phyloP scores from a whole-genome alignment of 805 yeast species.

The Candida glaebosa region DNA sequence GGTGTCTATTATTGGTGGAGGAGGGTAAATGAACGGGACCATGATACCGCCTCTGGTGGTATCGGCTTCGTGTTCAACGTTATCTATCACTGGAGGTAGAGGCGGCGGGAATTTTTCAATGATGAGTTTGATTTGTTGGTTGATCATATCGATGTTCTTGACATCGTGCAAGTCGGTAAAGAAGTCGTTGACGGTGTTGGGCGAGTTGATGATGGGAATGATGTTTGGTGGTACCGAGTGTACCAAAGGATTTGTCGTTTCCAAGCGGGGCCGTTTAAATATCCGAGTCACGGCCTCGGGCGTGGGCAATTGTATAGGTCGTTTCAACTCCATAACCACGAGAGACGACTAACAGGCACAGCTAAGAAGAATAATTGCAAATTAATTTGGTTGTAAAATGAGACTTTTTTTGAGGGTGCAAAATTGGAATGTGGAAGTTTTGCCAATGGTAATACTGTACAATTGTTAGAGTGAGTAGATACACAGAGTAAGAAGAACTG shows the following conservation, averaged over 20 bases:
- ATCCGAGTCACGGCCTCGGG: slow-evolving; percentile 13
- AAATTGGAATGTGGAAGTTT: not conserved
- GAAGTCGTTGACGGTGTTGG: slow-evolving; percentile 29
- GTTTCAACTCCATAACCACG: slow-evolving; percentile 5
- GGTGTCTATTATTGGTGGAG: slow-evolving; percentile 31
- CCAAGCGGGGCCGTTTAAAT: slow-evolving; percentile 6
- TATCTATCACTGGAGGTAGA: slow-evolving; percentile 26
- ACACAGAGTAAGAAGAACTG: too few species aligned
- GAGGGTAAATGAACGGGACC: slow-evolving; percentile 44
- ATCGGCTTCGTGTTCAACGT: not conserved
- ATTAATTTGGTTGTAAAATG: not conserved
- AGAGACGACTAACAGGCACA: not conserved
- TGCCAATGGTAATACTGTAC: not conserved
- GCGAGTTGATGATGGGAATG: slow-evolving; percentile 33
- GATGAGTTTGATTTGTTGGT: slow-evolving; percentile 21
- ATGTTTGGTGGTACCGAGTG: slow-evolving; percentile 37
- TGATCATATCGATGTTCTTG: slow-evolving; percentile 7
- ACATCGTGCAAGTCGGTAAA: slow-evolving; percentile 27
- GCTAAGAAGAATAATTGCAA: not conserved
- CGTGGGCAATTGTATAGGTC: slow-evolving; percentile 9
- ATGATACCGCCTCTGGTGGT: slow-evolving; percentile 25
- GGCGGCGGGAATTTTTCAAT: slow-evolving; percentile 37
- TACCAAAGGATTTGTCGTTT: slow-evolving; percentile 16
- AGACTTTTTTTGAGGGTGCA: not conserved
- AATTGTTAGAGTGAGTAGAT: too few species aligned